phyloP scores from a whole-genome alignment of 2,329 filamentous ascomycete genomes.

The Cordyceps pruinosa region DNA sequence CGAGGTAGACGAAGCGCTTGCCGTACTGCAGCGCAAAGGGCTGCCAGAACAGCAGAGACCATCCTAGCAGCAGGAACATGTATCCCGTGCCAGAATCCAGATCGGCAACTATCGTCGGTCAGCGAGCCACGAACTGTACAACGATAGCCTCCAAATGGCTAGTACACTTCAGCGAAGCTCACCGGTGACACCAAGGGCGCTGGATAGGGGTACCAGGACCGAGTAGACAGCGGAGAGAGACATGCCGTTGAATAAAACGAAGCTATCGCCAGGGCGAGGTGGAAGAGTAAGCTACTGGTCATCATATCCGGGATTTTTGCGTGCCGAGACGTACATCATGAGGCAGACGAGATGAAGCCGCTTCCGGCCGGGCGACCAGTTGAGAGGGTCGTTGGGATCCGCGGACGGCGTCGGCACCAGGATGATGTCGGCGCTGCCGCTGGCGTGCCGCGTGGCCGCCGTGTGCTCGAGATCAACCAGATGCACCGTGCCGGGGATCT shows the following conservation, averaged over 20 bases:
- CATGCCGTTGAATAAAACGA: constrained; percentile 34
- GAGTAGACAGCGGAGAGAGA: constrained; percentile 34
- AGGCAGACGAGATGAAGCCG: constrained; percentile 22
- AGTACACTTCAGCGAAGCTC: background rate
- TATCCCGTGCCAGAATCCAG: constrained; percentile 34
- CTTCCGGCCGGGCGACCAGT: constrained; percentile 33
- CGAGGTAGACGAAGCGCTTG: constrained; percentile 32
- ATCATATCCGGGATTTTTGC: no score
- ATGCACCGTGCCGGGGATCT: constrained; percentile 34
- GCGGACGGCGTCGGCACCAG: constrained; percentile 42
- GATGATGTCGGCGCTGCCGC: constrained; percentile 35
- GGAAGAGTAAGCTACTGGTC: no score
- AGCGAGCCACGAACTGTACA: background rate
- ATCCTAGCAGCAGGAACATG: constrained; percentile 40
- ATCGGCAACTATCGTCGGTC: constrained; percentile 20
- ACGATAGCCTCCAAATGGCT: background rate
- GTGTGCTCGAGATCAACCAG: constrained; percentile 32
- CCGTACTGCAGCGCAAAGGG: constrained; percentile 40
- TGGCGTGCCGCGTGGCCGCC: constrained; percentile 26
- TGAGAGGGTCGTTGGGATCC: constrained; percentile 47
- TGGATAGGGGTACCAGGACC: constrained; percentile 29
- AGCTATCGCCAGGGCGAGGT: constrained; percentile 19
- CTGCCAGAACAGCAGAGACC: constrained; percentile 40
- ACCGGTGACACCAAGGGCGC: constrained; percentile 24
- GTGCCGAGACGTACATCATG: constrained; percentile 20